These are phyloP conservation scores for Phaeomoniella chlamydospora DNA, from an alignment of 2,329 filamentous ascomycete genomes.

Conservation along the genomic window DNA sequence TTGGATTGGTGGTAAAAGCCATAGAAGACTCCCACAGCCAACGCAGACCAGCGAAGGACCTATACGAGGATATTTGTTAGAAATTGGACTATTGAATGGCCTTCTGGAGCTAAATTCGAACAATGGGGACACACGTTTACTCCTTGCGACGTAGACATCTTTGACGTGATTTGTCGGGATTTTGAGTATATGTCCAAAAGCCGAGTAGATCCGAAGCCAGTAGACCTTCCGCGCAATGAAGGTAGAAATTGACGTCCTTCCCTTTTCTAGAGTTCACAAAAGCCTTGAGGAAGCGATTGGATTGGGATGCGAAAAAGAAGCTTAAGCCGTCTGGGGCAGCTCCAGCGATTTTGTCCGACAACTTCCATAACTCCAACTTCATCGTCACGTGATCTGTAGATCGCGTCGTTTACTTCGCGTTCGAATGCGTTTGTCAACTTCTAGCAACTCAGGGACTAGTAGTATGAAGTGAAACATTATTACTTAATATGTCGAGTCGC, in stretches of 20 bases:
- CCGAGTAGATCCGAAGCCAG: too few species aligned
- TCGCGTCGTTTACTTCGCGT: not conserved
- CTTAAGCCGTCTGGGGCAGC: not conserved
- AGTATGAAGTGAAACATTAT: too few species aligned
- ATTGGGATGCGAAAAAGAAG: not conserved
- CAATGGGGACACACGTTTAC: slow-evolving; percentile 41
- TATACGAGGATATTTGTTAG: slow-evolving; percentile 23
- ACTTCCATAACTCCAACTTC: not conserved
- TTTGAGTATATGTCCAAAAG: too few species aligned
- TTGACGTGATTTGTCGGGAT: too few species aligned
- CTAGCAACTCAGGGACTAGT: too few species aligned
- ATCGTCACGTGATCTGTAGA: not conserved
- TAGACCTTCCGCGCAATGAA: too few species aligned
- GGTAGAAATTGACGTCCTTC: too few species aligned
- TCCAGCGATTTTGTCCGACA: not conserved
- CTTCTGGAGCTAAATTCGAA: not conserved
- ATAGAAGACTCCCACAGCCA: slow-evolving; percentile 85
- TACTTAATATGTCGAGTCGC: not conserved
- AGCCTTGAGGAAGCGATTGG: not conserved
- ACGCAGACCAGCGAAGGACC: slow-evolving; percentile 95
- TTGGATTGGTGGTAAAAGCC: slow-evolving; percentile 85
- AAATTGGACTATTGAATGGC: not conserved
- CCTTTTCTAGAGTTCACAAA: too few species aligned
- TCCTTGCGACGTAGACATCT: slow-evolving; percentile 51
- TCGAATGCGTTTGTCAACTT: not conserved